Evolutionary conservation across 257 asterid species (phyloP).

Genomic region (Nicotiana sylvestris): DNA sequence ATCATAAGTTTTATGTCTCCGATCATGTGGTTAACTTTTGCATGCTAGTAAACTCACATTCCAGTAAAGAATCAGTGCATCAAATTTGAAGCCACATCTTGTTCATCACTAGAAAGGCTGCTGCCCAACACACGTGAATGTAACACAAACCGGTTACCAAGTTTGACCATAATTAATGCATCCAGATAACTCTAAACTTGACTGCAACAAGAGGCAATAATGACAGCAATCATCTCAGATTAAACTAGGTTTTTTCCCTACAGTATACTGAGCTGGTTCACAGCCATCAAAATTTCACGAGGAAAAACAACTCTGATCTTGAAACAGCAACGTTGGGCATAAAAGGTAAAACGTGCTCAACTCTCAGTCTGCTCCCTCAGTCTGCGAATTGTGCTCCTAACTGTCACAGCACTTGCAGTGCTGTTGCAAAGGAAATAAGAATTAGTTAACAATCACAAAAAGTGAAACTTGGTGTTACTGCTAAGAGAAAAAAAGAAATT

Average conservation of each 20-base stretch:
- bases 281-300: not conserved
- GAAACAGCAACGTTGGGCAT: not conserved
- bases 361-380: constrained; percentile 46
- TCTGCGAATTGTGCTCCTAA: constrained; percentile 43
- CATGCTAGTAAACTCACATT: no score
- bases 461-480: not conserved
- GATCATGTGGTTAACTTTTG: no score
- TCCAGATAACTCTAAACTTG: not conserved
- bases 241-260: not conserved
- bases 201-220: not conserved
- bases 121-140: not conserved
- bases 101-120: no score
- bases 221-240: not conserved
- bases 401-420: constrained; percentile 45
- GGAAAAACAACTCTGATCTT: not conserved
- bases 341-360: not conserved
- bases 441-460: not conserved
- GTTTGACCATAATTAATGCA: not conserved
- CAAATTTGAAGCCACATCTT: no score
- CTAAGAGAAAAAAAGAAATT: not conserved
- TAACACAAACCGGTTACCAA: not conserved
- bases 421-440: constrained; percentile 16
- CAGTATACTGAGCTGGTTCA: not conserved
- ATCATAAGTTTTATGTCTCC: no score
- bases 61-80: no score